These are phyloP conservation scores for Cercophora newfieldiana DNA, from an alignment of 495 filamentous ascomycete genomes.

Conservation along the genomic window DNA sequence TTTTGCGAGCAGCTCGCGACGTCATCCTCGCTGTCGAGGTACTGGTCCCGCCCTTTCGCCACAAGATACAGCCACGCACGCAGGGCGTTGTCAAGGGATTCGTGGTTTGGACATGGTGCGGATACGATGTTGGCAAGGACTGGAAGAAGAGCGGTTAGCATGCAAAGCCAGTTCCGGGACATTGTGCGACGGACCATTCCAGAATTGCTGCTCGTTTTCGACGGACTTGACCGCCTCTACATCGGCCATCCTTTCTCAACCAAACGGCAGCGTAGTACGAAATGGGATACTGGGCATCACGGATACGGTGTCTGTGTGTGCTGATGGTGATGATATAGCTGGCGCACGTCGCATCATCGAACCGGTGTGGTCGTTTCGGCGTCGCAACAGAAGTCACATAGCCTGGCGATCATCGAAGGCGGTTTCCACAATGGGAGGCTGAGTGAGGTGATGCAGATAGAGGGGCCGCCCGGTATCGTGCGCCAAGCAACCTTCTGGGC, in stretches of 20 bases:
- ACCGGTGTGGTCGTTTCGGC: conserved; percentile 3
- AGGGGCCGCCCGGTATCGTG: not conserved
- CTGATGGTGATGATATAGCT: not conserved
- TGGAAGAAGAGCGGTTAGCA: conserved; percentile 38
- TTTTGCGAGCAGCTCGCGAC: conserved; percentile 80
- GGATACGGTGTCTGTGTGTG: conserved; percentile 4
- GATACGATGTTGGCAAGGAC: conserved; percentile 82
- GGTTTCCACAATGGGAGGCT: not conserved
- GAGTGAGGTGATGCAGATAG: not conserved
- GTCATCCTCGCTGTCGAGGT: conserved; percentile 81
- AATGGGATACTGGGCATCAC: conserved; percentile 29
- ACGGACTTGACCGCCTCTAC: conserved; percentile 61
- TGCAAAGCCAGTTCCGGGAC: not conserved
- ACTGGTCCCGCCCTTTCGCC: conserved; percentile 76
- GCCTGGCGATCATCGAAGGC: conserved; percentile 9
- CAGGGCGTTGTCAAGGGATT: conserved; percentile 81
- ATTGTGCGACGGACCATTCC: conserved; percentile 66
- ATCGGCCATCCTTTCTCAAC: conserved; percentile 52
- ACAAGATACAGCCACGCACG: conserved; percentile 81
- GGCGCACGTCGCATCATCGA: conserved; percentile 16
- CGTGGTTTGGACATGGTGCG: conserved; percentile 66
- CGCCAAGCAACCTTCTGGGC: not conserved
- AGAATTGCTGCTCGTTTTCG: conserved; percentile 90
- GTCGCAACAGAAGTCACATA: conserved; percentile 12
- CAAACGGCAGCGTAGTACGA: conserved; percentile 22